Percentiles rank a stretch among this genome's conserved stretches.
These are phyloP conservation scores for Aspergillus versicolor DNA, from an alignment of 2,329 filamentous ascomycete genomes.

Conservation along the genomic window DNA sequence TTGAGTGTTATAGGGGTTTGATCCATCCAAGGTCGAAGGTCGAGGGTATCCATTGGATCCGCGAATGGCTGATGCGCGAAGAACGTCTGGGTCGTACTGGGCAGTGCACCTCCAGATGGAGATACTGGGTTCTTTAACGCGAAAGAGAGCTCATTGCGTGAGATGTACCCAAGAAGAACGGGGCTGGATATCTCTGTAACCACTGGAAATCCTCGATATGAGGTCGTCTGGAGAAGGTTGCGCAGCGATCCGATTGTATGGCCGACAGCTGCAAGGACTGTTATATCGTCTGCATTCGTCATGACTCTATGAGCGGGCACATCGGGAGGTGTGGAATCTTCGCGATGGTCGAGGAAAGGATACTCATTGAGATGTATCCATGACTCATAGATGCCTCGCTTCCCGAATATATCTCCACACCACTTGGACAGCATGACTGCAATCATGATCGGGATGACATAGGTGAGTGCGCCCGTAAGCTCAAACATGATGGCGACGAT, in stretches of 20 bases:
- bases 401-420: slow-evolving; percentile 93
- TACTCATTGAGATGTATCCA: slow-evolving; percentile 98
- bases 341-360: slow-evolving; percentile 89
- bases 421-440: slow-evolving; percentile 98
- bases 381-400: slow-evolving; percentile 90
- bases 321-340: slow-evolving; percentile 75
- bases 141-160: slow-evolving; percentile 81
- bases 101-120: slow-evolving; percentile 49
- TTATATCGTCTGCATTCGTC: slow-evolving; percentile 87
- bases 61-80: slow-evolving; percentile 82
- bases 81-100: slow-evolving; percentile 72
- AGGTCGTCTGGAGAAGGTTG: slow-evolving; percentile 68
- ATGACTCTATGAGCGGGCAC: slow-evolving; percentile 85
- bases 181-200: slow-evolving; percentile 75
- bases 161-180: slow-evolving; percentile 88
- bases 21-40: slow-evolving; percentile 97
- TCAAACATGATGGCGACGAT: slow-evolving; percentile 99
- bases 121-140: slow-evolving; percentile 67
- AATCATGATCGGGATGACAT: slow-evolving; percentile 98
- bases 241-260: slow-evolving; percentile 80
- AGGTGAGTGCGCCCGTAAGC: slow-evolving; percentile 90
- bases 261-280: slow-evolving; percentile 80
- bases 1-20: slow-evolving; percentile 93
- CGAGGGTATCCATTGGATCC: slow-evolving; percentile 74
- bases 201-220: slow-evolving; percentile 89